Evolutionary conservation across 208 protist genomes (phyloP), one percentile per base, ranked within the genome.

Genomic region (Trypanosoma brucei): DNA sequence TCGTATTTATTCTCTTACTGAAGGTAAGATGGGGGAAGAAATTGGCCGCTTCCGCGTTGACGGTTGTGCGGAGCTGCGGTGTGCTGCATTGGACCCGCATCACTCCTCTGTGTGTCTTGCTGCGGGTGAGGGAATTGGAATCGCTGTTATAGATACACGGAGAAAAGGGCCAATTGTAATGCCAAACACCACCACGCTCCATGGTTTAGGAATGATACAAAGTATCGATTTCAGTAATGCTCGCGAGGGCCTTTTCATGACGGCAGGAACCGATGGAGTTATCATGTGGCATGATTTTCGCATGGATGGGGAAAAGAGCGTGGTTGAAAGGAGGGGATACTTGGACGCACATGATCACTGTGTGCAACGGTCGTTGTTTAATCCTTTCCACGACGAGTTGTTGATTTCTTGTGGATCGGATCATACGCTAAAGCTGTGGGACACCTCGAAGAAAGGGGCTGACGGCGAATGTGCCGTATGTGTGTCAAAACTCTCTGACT

Each of bases 301-400:
- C 30, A 68, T 70, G 59, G 65, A 65, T n/a, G 62, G 53, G 39
- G 30, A 49, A 7, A 50, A 54, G 8, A 67, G 11, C 14, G 5
- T 48, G 30, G 52, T 68, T 37, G 39, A 62, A 40, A 54, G 52
- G 46, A 40, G 36, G 45, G 31, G 50, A 11, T 40, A 71, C 50
- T 36, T 94, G 13, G 55, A 67, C 39, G 86, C 80, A 7, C 88
- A 94, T 50, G 82, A 92, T 22, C 92, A 96, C 50, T 55, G 62
- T 0, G 70, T 93, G 7, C 65, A 75, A 14, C 63, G 67, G 35
- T 79, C 83, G 14, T n/a, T 77, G n/a, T 88, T 91, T 51, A 95
- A 97, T 60, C 72, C 89, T 3, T 92, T 91, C 53, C 83, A 93
- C 52, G 76, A 92, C 45, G 79, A 93, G 22, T 68, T 97, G 2